Evolutionary conservation across 2,329 filamentous ascomycete species (phyloP), one percentile per base, ranked within the genome.

Genomic region (Talaromyces sp.): DNA sequence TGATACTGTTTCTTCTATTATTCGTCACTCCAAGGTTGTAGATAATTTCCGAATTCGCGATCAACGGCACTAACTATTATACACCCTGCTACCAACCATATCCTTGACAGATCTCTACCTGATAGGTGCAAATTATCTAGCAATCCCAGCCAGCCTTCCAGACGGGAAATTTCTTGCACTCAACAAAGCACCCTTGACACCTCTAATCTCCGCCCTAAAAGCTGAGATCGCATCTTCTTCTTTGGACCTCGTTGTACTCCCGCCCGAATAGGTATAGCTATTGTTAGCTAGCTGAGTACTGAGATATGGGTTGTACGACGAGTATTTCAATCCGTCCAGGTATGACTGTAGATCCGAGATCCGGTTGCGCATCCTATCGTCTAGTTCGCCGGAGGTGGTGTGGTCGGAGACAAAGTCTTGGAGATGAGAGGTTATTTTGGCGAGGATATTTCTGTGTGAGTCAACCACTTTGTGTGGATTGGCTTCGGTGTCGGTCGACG

Each of bases 131-230:
- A 9, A 48, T 41, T 39, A 60, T 15, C 58, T 52, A 19, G 53
- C 31, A 48, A 60, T 28, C 8, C 54, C 58, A 10, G 43, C 56
- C 17, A 53, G 52, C 8, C 69, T 67, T 56, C 70, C 67, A 11
- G 71, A 60, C 36, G 80, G 82, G 62, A 87, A 87, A 61, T 85
- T 83, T 62, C 82, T 81, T 8, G 84, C 81, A 67, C 82, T 85
- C 61, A 87, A 67, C 57, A 87, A 73, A 2, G 84, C 82, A 11
- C 84, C 84, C 69, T 87, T 87, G 19, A 87, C 80, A 35, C 81
- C 78, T 57, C 83, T 73, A 54, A 87, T 86, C 63, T 87, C 84
- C 41, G 77, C 76, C 69, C 81, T 83, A 62, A 87, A 72, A 36
- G 77, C 75, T 13, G 82, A 76, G 57, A 85, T 79, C n/a, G 81